Conservation (phyloP, 495 filamentous ascomycete species). For the Aspergillus haitiensis region DNA sequence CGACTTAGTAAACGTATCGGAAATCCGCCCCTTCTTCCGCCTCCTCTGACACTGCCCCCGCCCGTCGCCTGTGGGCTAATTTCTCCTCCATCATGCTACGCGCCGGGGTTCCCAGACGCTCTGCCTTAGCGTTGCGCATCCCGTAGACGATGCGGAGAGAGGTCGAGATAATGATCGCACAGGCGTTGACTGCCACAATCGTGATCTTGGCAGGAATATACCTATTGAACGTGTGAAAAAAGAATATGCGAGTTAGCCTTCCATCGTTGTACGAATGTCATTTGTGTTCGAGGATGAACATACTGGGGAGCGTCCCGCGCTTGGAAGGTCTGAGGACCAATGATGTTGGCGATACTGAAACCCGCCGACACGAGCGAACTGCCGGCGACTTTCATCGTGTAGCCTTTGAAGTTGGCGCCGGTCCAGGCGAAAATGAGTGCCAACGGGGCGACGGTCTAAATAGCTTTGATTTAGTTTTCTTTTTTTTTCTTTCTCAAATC, state of each 20-base stretch:
- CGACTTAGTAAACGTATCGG: conserved; percentile 31
- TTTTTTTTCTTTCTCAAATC: background rate
- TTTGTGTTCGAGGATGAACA: background rate
- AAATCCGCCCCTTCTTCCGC: conserved; percentile 24
- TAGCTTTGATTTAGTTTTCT: background rate
- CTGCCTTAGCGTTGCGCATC: conserved; percentile 23
- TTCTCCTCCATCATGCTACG: conserved; percentile 22
- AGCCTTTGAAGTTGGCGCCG: conserved; percentile 42
- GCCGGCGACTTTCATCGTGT: conserved; percentile 45
- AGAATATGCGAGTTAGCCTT: background rate
- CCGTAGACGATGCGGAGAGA: conserved; percentile 44
- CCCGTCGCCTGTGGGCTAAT: conserved; percentile 9
- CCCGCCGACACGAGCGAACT: conserved; percentile 42
- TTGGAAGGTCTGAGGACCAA: conserved; percentile 60
- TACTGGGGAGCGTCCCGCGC: conserved; percentile 49
- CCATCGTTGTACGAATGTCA: no score
- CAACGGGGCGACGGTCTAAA: conserved; percentile 35
- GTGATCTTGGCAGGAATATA: conserved; percentile 61
- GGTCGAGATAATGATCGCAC: conserved; percentile 41
- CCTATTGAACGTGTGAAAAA: conserved; percentile 13
- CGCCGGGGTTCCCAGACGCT: conserved; percentile 25
- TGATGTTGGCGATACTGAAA: conserved; percentile 57
- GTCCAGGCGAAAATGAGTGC: conserved; percentile 48
- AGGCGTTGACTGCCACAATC: conserved; percentile 49
- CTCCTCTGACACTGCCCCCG: conserved; percentile 20